Conservation (phyloP, 176 grass and related monocot species). For the Triticum dicoccoides region DNA sequence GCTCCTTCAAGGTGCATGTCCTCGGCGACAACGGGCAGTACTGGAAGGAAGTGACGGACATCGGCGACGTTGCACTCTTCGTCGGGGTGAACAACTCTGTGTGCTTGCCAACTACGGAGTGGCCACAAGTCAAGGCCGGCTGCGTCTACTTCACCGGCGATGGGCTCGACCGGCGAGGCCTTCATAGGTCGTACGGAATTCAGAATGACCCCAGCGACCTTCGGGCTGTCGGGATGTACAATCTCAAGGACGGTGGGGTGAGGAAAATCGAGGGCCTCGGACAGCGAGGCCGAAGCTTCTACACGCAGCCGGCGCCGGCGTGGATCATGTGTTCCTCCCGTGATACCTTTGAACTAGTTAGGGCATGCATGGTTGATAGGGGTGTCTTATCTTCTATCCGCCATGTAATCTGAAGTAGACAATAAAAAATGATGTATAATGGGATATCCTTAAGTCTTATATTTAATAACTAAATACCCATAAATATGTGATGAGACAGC, state of each 20-base stretch:
- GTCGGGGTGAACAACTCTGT: neutral
- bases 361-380: no score
- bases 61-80: neutral
- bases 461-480: no score
- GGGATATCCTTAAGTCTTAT: no score
- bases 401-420: no score
- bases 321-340: neutral
- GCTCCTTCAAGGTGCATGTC: slow-evolving; percentile 12
- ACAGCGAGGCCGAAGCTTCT: neutral
- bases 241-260: neutral
- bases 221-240: neutral
- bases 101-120: neutral
- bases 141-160: neutral
- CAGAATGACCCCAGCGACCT: neutral
- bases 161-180: neutral
- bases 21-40: neutral
- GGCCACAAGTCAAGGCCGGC: neutral
- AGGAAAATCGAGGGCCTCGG: neutral
- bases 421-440: no score
- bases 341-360: neutral
- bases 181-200: no score
- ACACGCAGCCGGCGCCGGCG: neutral
- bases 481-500: no score
- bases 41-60: neutral
- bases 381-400: no score